Conservation (phyloP, 768 basidiomycete genomes). For the Suillus fuscotomentosus region DNA sequence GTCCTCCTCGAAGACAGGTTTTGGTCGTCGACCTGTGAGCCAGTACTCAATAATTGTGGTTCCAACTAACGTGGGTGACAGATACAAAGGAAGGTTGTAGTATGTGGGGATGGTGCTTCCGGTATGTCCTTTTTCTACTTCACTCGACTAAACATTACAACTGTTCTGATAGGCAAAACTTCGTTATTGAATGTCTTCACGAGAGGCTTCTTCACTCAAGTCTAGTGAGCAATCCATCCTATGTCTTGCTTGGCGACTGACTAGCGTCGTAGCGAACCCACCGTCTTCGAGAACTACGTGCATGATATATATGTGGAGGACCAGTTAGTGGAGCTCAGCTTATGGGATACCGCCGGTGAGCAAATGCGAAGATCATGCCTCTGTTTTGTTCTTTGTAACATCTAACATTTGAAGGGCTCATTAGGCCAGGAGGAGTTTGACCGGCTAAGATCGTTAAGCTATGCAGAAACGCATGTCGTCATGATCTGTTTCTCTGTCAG, state of each 20-base stretch:
- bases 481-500: slow-evolving; percentile 94
- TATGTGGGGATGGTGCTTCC: slow-evolving; percentile 96
- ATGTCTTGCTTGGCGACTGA: slow-evolving; percentile 1
- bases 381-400: slow-evolving; percentile 15
- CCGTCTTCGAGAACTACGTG: slow-evolving; percentile 97
- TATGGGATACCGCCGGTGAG: slow-evolving; percentile 97
- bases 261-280: slow-evolving; percentile 63
- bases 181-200: slow-evolving; percentile 87
- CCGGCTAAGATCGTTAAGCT: slow-evolving; percentile 87
- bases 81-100: slow-evolving; percentile 69
- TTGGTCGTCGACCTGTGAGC: slow-evolving; percentile 43
- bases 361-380: not conserved
- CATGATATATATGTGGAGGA: slow-evolving; percentile 88
- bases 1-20: slow-evolving; percentile 50
- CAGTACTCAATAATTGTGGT: slow-evolving; percentile 3
- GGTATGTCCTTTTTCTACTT: slow-evolving; percentile 46
- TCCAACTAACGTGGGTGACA: slow-evolving; percentile 20
- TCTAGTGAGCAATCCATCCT: slow-evolving; percentile 60
- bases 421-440: slow-evolving; percentile 96
- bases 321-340: slow-evolving; percentile 81
- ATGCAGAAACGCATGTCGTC: slow-evolving; percentile 94
- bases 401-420: slow-evolving; percentile 32
- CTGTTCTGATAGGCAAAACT: slow-evolving; percentile 58
- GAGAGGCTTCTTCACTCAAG: slow-evolving; percentile 90
- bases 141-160: not conserved